These are phyloP conservation scores for Fusarium bactridioides DNA, from an alignment of 2,329 filamentous ascomycete species.

Conservation along the genomic window DNA sequence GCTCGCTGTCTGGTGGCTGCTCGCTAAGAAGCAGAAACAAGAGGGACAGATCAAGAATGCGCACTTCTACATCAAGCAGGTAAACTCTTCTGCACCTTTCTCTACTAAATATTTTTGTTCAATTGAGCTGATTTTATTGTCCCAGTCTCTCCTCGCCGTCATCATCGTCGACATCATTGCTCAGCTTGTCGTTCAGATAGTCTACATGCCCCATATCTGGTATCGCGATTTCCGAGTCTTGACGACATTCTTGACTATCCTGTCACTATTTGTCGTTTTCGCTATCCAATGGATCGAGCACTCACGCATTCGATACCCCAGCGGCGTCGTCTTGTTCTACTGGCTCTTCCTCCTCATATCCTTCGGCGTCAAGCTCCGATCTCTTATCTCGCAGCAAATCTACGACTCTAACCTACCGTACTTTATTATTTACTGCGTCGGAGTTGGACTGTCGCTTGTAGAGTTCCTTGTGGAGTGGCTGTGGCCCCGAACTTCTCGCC, in stretches of 20 bases:
- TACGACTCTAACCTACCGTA: constrained; percentile 73
- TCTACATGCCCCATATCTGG: constrained; percentile 74
- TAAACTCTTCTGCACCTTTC: constrained; percentile 49
- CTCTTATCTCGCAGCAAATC: constrained; percentile 79
- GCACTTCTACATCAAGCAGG: constrained; percentile 94
- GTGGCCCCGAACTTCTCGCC: constrained; percentile 74
- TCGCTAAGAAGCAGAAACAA: constrained; percentile 69
- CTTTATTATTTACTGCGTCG: constrained; percentile 78
- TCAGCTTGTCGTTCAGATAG: constrained; percentile 80
- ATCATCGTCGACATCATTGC: constrained; percentile 73
- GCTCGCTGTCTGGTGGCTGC: constrained; percentile 80
- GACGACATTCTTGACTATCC: constrained; percentile 75
- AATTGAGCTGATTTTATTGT: not conserved
- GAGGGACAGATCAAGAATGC: constrained; percentile 79
- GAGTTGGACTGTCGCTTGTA: constrained; percentile 71
- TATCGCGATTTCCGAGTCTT: constrained; percentile 85
- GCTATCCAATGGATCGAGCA: constrained; percentile 88
- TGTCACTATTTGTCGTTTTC: constrained; percentile 78
- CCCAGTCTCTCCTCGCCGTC: constrained; percentile 66
- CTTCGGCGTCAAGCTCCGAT: constrained; percentile 83
- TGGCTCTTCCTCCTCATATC: constrained; percentile 87
- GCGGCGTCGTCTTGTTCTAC: constrained; percentile 89
- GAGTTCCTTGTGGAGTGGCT: constrained; percentile 87
- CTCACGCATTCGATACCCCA: constrained; percentile 81
- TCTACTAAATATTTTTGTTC: not conserved